Evolutionary conservation across 2,329 filamentous ascomycete genomes (phyloP).

Genomic region (Ilyonectria destructans): DNA sequence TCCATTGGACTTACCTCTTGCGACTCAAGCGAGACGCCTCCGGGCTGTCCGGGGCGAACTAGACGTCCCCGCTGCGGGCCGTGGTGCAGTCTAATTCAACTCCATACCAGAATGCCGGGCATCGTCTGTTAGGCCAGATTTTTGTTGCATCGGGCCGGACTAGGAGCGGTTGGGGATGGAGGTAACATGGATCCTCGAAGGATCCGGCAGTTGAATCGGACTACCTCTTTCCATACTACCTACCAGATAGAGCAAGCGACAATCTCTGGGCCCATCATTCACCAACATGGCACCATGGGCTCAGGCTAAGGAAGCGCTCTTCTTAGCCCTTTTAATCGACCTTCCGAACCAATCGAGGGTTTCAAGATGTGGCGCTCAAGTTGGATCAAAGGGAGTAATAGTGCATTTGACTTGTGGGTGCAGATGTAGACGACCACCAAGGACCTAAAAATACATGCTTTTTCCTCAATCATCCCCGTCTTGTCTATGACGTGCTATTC

Average conservation of each 20-base stretch:
- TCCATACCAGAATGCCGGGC: background rate
- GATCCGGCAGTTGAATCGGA: conserved; percentile 17
- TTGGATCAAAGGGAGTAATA: conserved; percentile 8
- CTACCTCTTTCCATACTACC: background rate
- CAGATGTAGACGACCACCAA: conserved; percentile 2
- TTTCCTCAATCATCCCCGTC: background rate
- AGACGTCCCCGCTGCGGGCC: conserved; percentile 21
- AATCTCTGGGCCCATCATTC: background rate
- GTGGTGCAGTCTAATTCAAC: conserved; percentile 7
- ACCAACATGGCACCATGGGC: background rate
- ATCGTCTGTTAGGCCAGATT: background rate
- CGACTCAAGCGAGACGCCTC: conserved; percentile 48
- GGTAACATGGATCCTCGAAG: conserved; percentile 11
- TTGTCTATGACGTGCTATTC: conserved; percentile 2
- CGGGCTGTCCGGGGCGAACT: background rate
- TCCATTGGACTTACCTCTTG: conserved; percentile 63
- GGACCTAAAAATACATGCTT: conserved; percentile 8
- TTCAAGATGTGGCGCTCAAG: background rate
- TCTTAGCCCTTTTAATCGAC: background rate
- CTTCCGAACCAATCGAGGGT: background rate
- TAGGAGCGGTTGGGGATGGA: conserved; percentile 10
- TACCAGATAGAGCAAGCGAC: conserved; percentile 16
- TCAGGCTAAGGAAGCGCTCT: background rate
- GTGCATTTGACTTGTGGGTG: conserved; percentile 3
- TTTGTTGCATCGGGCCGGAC: background rate